These are phyloP conservation scores for Hypoxylon sp. DNA, from an alignment of 2,329 filamentous ascomycete genomes.

Conservation along the genomic window DNA sequence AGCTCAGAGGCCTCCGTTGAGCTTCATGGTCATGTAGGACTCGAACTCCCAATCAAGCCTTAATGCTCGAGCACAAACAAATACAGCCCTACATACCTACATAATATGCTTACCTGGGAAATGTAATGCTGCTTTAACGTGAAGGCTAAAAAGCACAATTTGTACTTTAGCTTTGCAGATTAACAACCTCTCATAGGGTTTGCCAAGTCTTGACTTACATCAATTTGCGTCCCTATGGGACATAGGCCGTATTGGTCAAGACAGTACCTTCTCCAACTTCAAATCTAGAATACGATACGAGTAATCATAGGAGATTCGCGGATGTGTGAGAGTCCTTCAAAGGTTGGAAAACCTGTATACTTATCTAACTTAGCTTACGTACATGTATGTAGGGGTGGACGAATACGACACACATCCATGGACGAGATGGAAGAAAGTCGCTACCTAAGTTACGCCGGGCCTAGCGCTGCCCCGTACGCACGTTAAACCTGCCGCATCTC, in stretches of 20 bases:
- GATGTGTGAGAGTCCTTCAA: background rate
- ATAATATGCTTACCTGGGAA: slow-evolving; percentile 15
- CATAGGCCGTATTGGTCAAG: background rate
- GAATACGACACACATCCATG: background rate
- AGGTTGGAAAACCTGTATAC: background rate
- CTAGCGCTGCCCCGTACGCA: slow-evolving; percentile 18
- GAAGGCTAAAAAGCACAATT: slow-evolving; percentile 3
- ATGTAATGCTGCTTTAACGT: slow-evolving; percentile 27
- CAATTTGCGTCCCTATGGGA: background rate
- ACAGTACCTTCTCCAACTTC: background rate
- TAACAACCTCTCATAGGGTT: slow-evolving; percentile 2
- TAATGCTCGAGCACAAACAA: slow-evolving; percentile 1
- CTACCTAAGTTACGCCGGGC: background rate
- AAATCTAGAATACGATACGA: background rate
- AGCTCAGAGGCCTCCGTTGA: slow-evolving; percentile 24
- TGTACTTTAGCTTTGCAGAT: slow-evolving; percentile 3
- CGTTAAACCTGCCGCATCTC: slow-evolving; percentile 22
- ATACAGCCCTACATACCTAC: slow-evolving; percentile 11
- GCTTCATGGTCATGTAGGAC: slow-evolving; percentile 6
- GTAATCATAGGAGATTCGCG: background rate
- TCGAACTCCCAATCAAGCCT: slow-evolving; percentile 6
- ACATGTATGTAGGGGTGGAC: background rate
- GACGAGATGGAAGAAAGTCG: background rate
- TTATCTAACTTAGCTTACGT: background rate
- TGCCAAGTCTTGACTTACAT: slow-evolving; percentile 7